Conservation (phyloP, 768 basidiomycete genomes). For the Cyathus striatus region DNA sequence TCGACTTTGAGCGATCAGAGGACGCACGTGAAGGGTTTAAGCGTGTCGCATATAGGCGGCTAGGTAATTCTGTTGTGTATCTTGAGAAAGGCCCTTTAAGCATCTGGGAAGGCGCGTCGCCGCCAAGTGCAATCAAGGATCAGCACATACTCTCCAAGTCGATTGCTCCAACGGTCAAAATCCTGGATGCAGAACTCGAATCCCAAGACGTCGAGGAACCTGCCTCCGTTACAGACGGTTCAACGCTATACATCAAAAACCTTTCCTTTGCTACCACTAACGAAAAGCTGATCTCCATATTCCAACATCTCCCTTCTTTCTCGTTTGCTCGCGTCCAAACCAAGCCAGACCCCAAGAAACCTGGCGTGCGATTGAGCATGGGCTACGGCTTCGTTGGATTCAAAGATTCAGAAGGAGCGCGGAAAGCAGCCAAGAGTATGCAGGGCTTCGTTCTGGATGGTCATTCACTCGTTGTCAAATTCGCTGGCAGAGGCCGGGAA, state of each 20-base stretch:
- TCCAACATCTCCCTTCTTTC: conserved; percentile 74
- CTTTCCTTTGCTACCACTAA: conserved; percentile 88
- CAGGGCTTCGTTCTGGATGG: conserved; percentile 62
- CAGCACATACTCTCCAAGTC: too few species aligned
- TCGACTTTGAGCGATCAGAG: conserved; percentile 72
- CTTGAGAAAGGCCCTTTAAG: conserved; percentile 88
- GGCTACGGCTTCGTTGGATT: conserved; percentile 97
- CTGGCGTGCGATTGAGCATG: conserved; percentile 71
- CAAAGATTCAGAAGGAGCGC: conserved; percentile 66
- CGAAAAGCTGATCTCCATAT: conserved; percentile 62
- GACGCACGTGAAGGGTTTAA: conserved; percentile 76
- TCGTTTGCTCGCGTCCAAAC: conserved; percentile 87
- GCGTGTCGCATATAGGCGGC: conserved; percentile 78
- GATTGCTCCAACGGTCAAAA: conserved; percentile 28
- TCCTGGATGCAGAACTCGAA: conserved; percentile 41
- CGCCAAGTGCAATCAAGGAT: too few species aligned
- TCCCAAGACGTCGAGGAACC: conserved; percentile 31
- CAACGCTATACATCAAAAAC: conserved; percentile 94
- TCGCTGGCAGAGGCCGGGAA: conserved; percentile 72
- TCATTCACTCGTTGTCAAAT: conserved; percentile 47
- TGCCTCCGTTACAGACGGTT: conserved; percentile 51
- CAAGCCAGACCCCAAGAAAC: conserved; percentile 80
- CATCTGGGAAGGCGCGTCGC: conserved; percentile 63
- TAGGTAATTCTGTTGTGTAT: conserved; percentile 89
- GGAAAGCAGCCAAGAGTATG: conserved; percentile 69